A percentile compares a stretch with the other conserved stretches of the same genome.
Conservation (phyloP, 2,329 filamentous ascomycete species). For the Acephala macrosclerotiorum region DNA sequence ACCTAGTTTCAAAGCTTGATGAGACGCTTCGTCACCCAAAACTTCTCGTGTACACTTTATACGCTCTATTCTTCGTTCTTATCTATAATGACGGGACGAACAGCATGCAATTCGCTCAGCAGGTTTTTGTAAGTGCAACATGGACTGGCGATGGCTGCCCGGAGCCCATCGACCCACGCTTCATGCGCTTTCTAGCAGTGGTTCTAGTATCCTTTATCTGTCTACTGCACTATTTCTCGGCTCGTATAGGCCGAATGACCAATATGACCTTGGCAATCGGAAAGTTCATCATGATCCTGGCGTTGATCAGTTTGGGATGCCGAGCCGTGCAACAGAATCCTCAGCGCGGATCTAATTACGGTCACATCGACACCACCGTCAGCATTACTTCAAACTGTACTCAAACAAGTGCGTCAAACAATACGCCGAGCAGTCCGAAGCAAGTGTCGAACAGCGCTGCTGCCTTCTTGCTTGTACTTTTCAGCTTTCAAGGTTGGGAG, state of each 20-base stretch:
- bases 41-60: not conserved
- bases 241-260: not conserved
- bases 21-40: not conserved
- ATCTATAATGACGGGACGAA: not conserved
- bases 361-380: no score
- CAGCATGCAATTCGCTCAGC: slow-evolving; percentile 1
- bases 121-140: not conserved
- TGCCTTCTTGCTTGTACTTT: not conserved
- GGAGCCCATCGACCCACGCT: not conserved
- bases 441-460: not conserved
- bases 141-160: not conserved
- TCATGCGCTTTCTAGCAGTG: not conserved
- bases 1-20: not conserved
- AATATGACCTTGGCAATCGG: no score
- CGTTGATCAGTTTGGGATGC: no score
- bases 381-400: no score
- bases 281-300: no score
- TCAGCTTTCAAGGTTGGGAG: not conserved
- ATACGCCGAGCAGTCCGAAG: not conserved
- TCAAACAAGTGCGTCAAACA: not conserved
- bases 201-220: not conserved
- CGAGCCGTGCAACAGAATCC: no score
- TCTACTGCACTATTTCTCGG: not conserved
- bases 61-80: not conserved
- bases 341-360: no score